phyloP scores from a whole-genome alignment of 106 monocot species.

The Alisma plantagoaquatica region DNA sequence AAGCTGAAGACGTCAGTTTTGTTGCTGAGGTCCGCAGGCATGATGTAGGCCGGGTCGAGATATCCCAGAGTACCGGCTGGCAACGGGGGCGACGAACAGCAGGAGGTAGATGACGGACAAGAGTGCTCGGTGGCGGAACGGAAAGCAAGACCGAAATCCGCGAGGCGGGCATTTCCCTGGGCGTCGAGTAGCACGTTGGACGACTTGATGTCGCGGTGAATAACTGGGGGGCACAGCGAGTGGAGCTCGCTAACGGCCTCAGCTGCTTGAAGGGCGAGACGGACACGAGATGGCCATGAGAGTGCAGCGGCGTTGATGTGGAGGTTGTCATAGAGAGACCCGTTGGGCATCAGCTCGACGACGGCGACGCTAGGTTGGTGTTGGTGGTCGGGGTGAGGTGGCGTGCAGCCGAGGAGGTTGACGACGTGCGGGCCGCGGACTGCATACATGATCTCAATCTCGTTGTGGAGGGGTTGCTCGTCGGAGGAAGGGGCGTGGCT shows the following conservation, averaged over 20 bases:
- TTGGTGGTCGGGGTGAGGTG: too few species aligned
- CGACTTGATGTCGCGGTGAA: too few species aligned
- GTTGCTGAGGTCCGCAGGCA: conserved; percentile 8
- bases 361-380: background rate
- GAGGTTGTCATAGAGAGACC: conserved; percentile 23
- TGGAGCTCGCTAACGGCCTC: conserved; percentile 14
- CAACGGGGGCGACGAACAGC: too few species aligned
- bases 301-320: conserved; percentile 2
- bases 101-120: background rate
- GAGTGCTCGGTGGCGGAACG: background rate
- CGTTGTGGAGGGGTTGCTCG: background rate
- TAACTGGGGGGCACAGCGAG: conserved; percentile 13
- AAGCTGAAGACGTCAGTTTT: conserved; percentile 42
- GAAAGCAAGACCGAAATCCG: conserved; percentile 25
- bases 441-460: conserved; percentile 14
- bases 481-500: conserved; percentile 2
- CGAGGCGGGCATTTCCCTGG: conserved; percentile 4
- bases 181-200: conserved; percentile 23
- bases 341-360: conserved; percentile 21
- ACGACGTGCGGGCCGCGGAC: conserved; percentile 9
- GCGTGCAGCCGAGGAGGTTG: conserved; percentile 13
- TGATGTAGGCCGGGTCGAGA: conserved; percentile 29
- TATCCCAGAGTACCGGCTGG: conserved; percentile 43
- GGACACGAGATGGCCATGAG: conserved; percentile 10
- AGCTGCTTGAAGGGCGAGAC: conserved; percentile 10